A percentile compares a stretch with the other conserved stretches of the same genome.
These are phyloP conservation scores for Yarrowia bubula DNA, from an alignment of 805 yeast species.

Conservation along the genomic window DNA sequence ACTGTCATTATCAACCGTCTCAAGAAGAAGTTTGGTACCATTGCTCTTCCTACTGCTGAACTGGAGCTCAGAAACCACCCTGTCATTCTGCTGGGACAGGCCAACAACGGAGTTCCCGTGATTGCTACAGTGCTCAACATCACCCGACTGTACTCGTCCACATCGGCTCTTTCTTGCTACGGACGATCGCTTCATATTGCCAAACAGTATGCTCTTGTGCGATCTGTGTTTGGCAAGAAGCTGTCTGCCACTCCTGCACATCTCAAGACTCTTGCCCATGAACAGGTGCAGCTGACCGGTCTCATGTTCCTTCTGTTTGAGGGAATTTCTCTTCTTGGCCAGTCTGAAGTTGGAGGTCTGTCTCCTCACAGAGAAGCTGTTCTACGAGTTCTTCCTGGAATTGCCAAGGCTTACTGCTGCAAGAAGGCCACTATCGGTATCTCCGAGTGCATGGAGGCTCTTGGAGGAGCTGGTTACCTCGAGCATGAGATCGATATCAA, in stretches of 20 bases:
- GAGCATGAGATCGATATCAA: conserved; percentile 38
- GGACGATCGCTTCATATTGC: conserved; percentile 34
- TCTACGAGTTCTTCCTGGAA: conserved; percentile 36
- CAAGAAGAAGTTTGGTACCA: conserved; percentile 38
- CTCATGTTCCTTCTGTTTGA: conserved; percentile 33
- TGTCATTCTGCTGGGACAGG: conserved; percentile 32
- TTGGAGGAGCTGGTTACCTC: conserved; percentile 39
- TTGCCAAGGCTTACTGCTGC: conserved; percentile 35
- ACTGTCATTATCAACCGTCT: conserved; percentile 35
- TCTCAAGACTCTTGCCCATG: conserved; percentile 34
- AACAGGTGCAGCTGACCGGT: conserved; percentile 34
- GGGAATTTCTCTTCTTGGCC: conserved; percentile 34
- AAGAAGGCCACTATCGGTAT: conserved; percentile 35
- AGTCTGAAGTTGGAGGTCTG: conserved; percentile 30
- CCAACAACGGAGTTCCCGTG: conserved; percentile 35
- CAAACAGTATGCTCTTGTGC: conserved; percentile 34
- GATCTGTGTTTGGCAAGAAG: conserved; percentile 35
- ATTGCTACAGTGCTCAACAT: conserved; percentile 37
- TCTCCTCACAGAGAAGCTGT: conserved; percentile 30
- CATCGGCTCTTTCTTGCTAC: conserved; percentile 33
- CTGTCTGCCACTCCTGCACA: conserved; percentile 34
- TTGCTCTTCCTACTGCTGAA: conserved; percentile 39
- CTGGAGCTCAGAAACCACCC: conserved; percentile 35
- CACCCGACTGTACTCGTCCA: conserved; percentile 35
- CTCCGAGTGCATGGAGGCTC: conserved; percentile 39